These are phyloP conservation scores for Dorcoceras hygrometricum DNA, from an alignment of 257 asterid species.

Conservation along the genomic window DNA sequence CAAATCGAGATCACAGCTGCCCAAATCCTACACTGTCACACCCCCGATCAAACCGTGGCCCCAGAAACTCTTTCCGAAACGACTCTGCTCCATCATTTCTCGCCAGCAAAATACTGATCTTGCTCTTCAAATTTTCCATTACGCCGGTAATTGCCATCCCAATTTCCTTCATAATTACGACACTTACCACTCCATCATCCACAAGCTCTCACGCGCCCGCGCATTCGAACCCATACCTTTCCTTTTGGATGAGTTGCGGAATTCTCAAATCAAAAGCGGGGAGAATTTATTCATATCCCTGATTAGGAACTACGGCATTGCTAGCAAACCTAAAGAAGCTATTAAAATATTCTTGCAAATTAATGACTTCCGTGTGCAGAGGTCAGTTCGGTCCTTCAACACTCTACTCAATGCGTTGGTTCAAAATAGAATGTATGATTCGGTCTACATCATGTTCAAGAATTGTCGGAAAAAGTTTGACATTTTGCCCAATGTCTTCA, in stretches of 20 bases:
- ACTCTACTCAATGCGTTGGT: conserved; percentile 73
- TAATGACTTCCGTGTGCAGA: conserved; percentile 52
- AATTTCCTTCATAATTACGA: conserved; percentile 48
- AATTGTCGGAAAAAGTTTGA: conserved; percentile 55
- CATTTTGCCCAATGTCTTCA: conserved; percentile 69
- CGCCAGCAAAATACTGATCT: conserved; percentile 37
- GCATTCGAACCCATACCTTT: conserved; percentile 53
- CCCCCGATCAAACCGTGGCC: conserved; percentile 98
- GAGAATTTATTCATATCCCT: neutral
- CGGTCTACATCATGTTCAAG: conserved; percentile 71
- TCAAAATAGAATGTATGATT: conserved; percentile 75
- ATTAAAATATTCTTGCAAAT: neutral
- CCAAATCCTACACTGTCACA: conserved; percentile 45
- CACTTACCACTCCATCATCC: conserved; percentile 70
- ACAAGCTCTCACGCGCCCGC: conserved; percentile 65
- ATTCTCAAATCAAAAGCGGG: neutral
- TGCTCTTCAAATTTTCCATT: conserved; percentile 40
- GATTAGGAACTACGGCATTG: neutral
- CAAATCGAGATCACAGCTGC: conserved; percentile 39
- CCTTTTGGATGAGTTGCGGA: neutral
- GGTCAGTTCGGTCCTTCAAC: conserved; percentile 75
- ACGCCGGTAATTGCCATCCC: conserved; percentile 40
- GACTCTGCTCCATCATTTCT: conserved; percentile 35
- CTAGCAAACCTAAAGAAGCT: conserved; percentile 30
- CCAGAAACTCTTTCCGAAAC: conserved; percentile 53